Evolutionary conservation across 805 yeast species (phyloP).

Genomic region (Cyberlindnera bimundalis): DNA sequence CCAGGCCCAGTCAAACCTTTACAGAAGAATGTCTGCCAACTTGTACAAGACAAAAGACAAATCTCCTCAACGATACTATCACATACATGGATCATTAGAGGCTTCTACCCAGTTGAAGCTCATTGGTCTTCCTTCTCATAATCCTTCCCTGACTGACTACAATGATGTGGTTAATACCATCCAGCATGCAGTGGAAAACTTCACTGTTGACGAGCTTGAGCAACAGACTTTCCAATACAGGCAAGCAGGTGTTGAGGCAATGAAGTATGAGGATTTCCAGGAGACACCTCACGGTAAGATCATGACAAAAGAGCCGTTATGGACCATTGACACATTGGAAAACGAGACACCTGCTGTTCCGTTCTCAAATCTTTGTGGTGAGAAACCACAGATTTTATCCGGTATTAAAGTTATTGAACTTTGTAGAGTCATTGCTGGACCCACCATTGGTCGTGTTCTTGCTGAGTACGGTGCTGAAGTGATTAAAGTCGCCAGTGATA

Average conservation of each 20-base stretch:
- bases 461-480: constrained; percentile 12
- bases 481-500: constrained; percentile 2
- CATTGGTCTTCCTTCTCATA: constrained; percentile 4
- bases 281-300: constrained; percentile 3
- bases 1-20: constrained; percentile 8
- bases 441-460: constrained; percentile 8
- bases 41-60: constrained; percentile 6
- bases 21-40: constrained; percentile 13
- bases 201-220: constrained; percentile 7
- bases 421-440: constrained; percentile 11
- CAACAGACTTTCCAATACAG: constrained; percentile 2
- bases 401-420: constrained; percentile 9
- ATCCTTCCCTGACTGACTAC: constrained; percentile 5
- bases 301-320: background rate
- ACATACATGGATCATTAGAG: constrained; percentile 10
- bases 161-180: constrained; percentile 3
- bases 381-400: constrained; percentile 6
- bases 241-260: constrained; percentile 10
- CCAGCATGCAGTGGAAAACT: constrained; percentile 3
- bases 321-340: too few species aligned
- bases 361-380: background rate
- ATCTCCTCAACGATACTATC: constrained; percentile 3
- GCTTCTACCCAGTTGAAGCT: constrained; percentile 9
- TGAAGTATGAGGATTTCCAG: constrained; percentile 5
- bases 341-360: background rate